Conservation (phyloP, 2,329 filamentous ascomycete species). For the Amesomyces nigricolor region DNA sequence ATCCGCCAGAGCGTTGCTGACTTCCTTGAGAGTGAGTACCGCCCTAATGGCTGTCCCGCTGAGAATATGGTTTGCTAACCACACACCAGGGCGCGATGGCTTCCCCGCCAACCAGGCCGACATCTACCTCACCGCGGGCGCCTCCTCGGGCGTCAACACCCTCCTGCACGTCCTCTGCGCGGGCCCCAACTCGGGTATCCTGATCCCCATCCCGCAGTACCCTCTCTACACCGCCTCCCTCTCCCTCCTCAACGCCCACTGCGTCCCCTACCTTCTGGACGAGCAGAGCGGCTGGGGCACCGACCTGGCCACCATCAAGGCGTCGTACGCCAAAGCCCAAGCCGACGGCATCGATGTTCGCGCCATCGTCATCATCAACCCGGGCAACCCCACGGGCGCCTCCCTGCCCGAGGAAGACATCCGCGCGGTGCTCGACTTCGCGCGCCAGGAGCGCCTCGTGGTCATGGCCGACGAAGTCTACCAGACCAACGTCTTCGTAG, state of each 20-base stretch:
- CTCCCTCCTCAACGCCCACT: slow-evolving; percentile 73
- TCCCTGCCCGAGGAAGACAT: slow-evolving; percentile 75
- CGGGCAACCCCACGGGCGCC: slow-evolving; percentile 92
- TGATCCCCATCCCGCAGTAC: slow-evolving; percentile 96
- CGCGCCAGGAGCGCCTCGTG: slow-evolving; percentile 77
- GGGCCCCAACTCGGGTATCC: slow-evolving; percentile 68
- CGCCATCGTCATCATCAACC: slow-evolving; percentile 95
- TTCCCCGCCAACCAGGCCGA: slow-evolving; percentile 73
- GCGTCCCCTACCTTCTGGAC: slow-evolving; percentile 90
- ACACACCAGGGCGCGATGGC: slow-evolving; percentile 66
- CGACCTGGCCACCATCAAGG: slow-evolving; percentile 69
- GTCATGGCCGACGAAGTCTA: slow-evolving; percentile 96
- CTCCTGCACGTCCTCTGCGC: slow-evolving; percentile 86
- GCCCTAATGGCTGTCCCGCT: background rate
- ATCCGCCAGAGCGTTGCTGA: slow-evolving; percentile 86
- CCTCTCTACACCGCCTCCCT: slow-evolving; percentile 95
- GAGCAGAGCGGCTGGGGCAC: slow-evolving; percentile 85
- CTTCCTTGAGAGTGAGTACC: slow-evolving; percentile 74
- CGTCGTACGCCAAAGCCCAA: slow-evolving; percentile 68
- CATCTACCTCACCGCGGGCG: slow-evolving; percentile 87
- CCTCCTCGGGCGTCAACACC: slow-evolving; percentile 91
- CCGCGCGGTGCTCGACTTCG: slow-evolving; percentile 78
- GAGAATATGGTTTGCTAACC: slow-evolving; percentile 12
- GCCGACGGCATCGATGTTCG: slow-evolving; percentile 77
- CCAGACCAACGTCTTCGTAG: slow-evolving; percentile 96